Evolutionary conservation across 176 grass and related monocot species (phyloP).

Genomic region (Musa itinerans): DNA sequence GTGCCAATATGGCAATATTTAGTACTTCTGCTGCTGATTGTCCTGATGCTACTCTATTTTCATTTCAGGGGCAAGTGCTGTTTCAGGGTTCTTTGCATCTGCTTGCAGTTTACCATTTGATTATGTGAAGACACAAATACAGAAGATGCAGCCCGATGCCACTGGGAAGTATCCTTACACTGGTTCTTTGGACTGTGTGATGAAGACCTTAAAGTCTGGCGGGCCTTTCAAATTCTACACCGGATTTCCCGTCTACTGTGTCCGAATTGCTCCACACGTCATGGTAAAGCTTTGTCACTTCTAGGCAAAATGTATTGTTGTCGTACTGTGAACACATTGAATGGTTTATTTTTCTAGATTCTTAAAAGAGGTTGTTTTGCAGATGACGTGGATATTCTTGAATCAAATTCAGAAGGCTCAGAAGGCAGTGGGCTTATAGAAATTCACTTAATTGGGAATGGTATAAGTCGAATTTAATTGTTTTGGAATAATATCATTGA

Average conservation of each 20-base stretch:
- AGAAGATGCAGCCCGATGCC: constrained; percentile 96
- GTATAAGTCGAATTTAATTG: neutral
- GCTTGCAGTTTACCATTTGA: constrained; percentile 96
- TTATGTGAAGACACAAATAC: constrained; percentile 95
- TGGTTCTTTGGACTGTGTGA: constrained; percentile 68
- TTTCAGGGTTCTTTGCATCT: constrained; percentile 87
- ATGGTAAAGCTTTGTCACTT: constrained; percentile 43
- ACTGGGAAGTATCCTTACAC: constrained; percentile 83
- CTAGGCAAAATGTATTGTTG: neutral
- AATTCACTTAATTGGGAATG: no score
- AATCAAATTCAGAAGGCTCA: constrained; percentile 81
- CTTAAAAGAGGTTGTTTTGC: constrained; percentile 29
- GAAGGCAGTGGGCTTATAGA: constrained; percentile 45
- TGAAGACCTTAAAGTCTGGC: constrained; percentile 77
- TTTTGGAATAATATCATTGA: constrained; percentile 3
- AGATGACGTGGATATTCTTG: constrained; percentile 99
- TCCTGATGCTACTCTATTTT: neutral
- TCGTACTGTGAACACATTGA: neutral
- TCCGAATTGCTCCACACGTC: constrained; percentile 86
- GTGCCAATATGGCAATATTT: neutral
- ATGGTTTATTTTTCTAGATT: neutral
- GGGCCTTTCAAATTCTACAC: constrained; percentile 95
- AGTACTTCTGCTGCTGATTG: neutral
- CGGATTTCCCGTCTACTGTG: constrained; percentile 85
- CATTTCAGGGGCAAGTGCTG: constrained; percentile 64